phyloP scores from a whole-genome alignment of 495 filamentous ascomycete genomes.

The Trichoderma asperelloides region DNA sequence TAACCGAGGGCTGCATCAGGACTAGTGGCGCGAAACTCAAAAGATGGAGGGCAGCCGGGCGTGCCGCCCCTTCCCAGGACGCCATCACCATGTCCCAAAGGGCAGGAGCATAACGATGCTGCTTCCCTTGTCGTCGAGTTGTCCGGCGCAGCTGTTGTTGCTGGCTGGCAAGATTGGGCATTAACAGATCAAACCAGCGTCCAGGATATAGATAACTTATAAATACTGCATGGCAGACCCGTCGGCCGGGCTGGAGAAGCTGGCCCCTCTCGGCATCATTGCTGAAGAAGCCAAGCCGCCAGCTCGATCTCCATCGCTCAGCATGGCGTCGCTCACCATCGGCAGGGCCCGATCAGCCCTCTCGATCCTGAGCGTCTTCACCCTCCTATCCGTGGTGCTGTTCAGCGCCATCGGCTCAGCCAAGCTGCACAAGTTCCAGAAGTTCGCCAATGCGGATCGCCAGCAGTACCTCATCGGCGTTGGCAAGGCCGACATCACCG shows the following conservation, averaged over 20 bases:
- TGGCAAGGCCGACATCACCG: constrained; percentile 92
- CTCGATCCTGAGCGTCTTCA: not conserved
- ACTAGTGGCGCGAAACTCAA: not conserved
- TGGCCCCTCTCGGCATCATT: not conserved
- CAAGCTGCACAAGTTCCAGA: not conserved
- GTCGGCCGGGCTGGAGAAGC: not conserved
- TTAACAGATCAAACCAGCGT: not conserved
- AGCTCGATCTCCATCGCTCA: not conserved
- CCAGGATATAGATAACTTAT: not conserved
- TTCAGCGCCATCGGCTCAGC: not conserved
- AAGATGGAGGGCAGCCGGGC: not conserved
- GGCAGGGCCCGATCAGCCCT: not conserved
- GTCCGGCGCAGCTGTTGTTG: not conserved
- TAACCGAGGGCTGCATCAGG: not conserved
- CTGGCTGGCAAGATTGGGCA: not conserved
- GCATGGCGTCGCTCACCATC: not conserved
- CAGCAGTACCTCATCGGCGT: constrained; percentile 71
- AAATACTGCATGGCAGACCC: constrained; percentile 5
- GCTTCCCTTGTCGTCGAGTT: not conserved
- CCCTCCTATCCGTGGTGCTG: not conserved
- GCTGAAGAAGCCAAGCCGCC: constrained; percentile 1
- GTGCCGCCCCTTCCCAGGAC: not conserved
- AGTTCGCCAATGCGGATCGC: constrained; percentile 23
- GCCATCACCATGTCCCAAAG: not conserved
- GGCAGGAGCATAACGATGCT: not conserved